Base-by-base conservation (phyloP, 2,329 filamentous ascomycete species). In the Balansia obtecta region DNA sequence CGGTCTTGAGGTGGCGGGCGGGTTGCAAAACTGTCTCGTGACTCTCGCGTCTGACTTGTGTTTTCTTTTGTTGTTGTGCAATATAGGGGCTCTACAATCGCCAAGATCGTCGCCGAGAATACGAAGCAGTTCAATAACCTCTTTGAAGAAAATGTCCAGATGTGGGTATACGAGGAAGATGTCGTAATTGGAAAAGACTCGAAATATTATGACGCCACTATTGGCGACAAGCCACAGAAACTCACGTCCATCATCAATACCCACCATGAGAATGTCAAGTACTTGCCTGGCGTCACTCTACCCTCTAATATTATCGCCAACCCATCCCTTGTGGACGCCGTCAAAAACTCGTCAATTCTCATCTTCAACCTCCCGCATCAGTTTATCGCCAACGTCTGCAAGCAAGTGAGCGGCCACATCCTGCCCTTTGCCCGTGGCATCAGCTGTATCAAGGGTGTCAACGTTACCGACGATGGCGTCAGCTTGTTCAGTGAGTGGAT, bases 141-240 rank as follows among this genome's bases (percentile, higher is more conserved):
- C 43, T 98, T 97, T 65, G 87, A 97, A 63, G 74, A 84, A 65
- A 75, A 88, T 54, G 89, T 98, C 48, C 88, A 95, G 70, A 97
- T 98, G 93, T 98, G 93, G 93, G 94, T 98, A 62, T 96, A 82
- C 65, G 93, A 98, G 70, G 93, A 98, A 68, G 80, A 95, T 22
- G 83, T 95, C 56, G 78, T 79, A 50, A 74, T 95, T 41, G 71
- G 86, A 12, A 76, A 83, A 60, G 75, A 77, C 55, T 91, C 86
- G 46, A 81, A 80, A 58, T 77, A 88, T 70, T 89, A 88, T 74
- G 76, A 86, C 60, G 62, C 77, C 18, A 69, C 75, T 52, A 74
- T 77, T 38, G 77, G 78, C 61, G 76, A 80, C 55, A 74, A 80
- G 55, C 80, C 85, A 3, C 86, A 93, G 67, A 95, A 95, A 71